These are phyloP conservation scores for Prunus mira DNA, from an alignment of 306 rosid species.

Conservation along the genomic window DNA sequence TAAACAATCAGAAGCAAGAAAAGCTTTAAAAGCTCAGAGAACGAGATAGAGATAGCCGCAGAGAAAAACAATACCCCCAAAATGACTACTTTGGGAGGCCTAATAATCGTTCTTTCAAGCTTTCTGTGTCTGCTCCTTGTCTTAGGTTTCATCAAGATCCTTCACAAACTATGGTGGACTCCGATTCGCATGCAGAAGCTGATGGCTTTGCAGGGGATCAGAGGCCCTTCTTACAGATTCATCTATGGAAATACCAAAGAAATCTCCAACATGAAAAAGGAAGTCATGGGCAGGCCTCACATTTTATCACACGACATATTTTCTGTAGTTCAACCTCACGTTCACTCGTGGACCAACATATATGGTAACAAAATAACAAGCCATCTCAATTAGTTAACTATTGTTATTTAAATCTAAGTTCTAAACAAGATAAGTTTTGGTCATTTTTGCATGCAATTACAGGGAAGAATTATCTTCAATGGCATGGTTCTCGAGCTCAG, in stretches of 20 bases:
- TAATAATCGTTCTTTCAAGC: not conserved
- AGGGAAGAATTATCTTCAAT: conserved; percentile 1
- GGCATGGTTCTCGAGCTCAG: not conserved
- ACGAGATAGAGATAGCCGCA: too few relatives aligned
- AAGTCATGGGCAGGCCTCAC: not conserved
- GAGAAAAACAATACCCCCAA: too few relatives aligned
- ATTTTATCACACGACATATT: not conserved
- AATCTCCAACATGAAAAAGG: not conserved
- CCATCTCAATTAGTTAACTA: too few relatives aligned
- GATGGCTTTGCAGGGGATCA: conserved; percentile 1
- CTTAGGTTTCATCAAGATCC: not conserved
- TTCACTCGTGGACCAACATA: not conserved
- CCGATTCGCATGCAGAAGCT: not conserved
- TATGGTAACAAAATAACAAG: not conserved
- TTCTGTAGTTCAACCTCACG: not conserved
- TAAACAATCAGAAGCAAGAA: too few relatives aligned
- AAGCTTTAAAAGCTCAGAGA: too few relatives aligned
- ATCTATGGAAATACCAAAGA: not conserved
- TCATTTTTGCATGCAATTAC: not conserved
- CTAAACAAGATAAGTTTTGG: not conserved
- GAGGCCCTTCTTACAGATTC: not conserved
- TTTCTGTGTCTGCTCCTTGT: not conserved
- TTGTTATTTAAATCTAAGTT: too few relatives aligned
- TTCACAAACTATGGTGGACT: not conserved
- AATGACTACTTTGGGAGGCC: not conserved